Percentiles rank a stretch among this genome's conserved stretches.
phyloP scores from a whole-genome alignment of 305 asterid species.

The Vinca major region DNA sequence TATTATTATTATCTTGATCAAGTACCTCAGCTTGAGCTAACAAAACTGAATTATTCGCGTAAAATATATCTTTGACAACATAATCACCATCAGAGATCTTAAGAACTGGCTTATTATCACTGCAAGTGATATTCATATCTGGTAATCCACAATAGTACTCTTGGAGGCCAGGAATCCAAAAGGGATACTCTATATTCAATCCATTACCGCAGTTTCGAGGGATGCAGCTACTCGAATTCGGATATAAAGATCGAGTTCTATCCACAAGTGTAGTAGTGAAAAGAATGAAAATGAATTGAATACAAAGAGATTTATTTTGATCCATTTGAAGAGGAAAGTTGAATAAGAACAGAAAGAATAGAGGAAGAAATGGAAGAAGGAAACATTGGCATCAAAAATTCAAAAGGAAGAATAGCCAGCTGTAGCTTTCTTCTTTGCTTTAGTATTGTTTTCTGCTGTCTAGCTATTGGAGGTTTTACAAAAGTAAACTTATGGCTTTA shows the following conservation, averaged over 20 bases:
- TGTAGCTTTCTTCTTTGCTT: too few species aligned
- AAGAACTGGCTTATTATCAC: conserved; percentile 23
- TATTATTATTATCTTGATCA: conserved; percentile 8
- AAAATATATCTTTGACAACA: conserved; percentile 29
- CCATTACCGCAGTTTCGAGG: conserved; percentile 36
- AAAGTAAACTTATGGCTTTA: too few species aligned
- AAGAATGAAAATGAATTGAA: conserved; percentile 17
- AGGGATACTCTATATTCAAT: conserved; percentile 33
- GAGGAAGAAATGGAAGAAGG: not conserved
- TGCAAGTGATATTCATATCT: conserved; percentile 32
- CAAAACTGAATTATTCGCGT: conserved; percentile 26
- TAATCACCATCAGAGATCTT: conserved; percentile 30
- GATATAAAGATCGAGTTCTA: conserved; percentile 9
- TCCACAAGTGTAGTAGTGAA: conserved; percentile 10
- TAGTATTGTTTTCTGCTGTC: not conserved
- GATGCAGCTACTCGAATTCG: conserved; percentile 23
- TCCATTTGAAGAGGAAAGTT: conserved; percentile 8
- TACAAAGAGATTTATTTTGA: conserved; percentile 9
- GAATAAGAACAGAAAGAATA: conserved; percentile 7
- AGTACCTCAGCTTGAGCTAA: conserved; percentile 26
- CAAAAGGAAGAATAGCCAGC: conserved; percentile 2
- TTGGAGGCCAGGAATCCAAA: conserved; percentile 43
- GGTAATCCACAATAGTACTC: conserved; percentile 38
- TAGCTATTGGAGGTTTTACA: conserved; percentile 4
- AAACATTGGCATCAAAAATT: conserved; percentile 13